phyloP scores from a whole-genome alignment of 2,329 filamentous ascomycete genomes.

The Huntiella bhutanensis region DNA sequence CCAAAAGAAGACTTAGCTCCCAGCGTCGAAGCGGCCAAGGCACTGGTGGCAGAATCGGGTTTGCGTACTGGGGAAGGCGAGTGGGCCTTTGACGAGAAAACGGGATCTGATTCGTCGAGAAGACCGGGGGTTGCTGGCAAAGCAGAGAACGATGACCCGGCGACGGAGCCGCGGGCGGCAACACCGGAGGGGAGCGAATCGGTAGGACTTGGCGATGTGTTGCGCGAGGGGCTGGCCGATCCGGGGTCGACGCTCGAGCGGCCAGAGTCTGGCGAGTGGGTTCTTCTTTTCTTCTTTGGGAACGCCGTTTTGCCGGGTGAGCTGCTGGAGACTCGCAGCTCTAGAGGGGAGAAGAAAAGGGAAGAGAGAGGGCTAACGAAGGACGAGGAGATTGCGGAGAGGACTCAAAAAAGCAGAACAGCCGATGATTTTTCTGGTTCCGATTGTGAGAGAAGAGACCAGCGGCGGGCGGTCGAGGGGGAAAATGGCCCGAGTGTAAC shows the following conservation, averaged over 20 bases:
- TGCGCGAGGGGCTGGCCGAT: constrained; percentile 16
- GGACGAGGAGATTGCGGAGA: not conserved
- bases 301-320: constrained; percentile 53
- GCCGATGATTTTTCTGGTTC: not conserved
- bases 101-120: constrained; percentile 2
- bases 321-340: constrained; percentile 41
- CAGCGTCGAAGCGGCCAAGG: not conserved
- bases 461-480: not conserved
- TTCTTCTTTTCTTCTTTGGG: constrained; percentile 52
- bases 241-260: constrained; percentile 20
- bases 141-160: not conserved
- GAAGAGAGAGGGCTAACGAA: constrained; percentile 11
- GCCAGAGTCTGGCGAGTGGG: constrained; percentile 21
- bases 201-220: constrained; percentile 20
- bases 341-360: constrained; percentile 17
- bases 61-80: constrained; percentile 3
- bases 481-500: not conserved
- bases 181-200: constrained; percentile 19
- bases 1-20: constrained; percentile 12
- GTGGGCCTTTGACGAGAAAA: constrained; percentile 5
- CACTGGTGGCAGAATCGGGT: not conserved
- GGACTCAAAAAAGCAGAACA: too few relatives aligned
- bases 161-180: constrained; percentile 4
- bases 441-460: not conserved
- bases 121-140: not conserved